Evolutionary conservation across 2,329 filamentous ascomycete species (phyloP), one percentile per base, ranked within the genome.

Genomic region (Herpotrichia juniperi): DNA sequence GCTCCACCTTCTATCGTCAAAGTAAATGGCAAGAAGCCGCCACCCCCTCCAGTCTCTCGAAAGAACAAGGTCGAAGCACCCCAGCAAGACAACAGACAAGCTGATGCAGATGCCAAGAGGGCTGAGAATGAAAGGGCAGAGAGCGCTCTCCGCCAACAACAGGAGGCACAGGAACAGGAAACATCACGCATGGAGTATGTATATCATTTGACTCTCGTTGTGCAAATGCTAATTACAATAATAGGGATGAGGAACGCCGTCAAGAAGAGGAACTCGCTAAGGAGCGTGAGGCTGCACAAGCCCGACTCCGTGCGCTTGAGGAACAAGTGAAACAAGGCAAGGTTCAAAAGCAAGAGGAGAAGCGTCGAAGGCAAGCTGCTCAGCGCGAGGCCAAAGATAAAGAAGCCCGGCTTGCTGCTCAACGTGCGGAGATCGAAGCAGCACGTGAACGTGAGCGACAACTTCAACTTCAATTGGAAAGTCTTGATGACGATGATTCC

Each of bases 291-390:
- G 91, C 89, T 47, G 87, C 93, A 34, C 86, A 89, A 63, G 89
- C 90, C 57, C 91, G 93, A 45, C 83, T 97, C 21, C 91, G 87
- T 70, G 92, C 91, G 14, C 84, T 99, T 8, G 93, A 99, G 74
- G 92, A 97, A 71, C 92, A 97, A 74, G 92, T 97, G 46, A 88
- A 87, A 57, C 90, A 93, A 69, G 91, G 93, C 66, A 99, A 97
- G 78, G 78, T 97, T 46, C 93, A 91, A 81, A 97, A 96, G 76
- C 90, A 96, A 62, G 94, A 99, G 73, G 94, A 97, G 77, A 97
- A 96, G 80, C 90, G 88, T 57, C 88, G 85, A 64, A 94, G 92
- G 79, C 93, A 96, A 78, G 93, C 91, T 19, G 92, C 92, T 9
- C 81, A 90, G 67, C 89, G 89, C 44, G 91, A 94, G 62, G 86